Base-by-base conservation (phyloP, 495 filamentous ascomycete genomes). In the Hypomontagnella monticulosa region DNA sequence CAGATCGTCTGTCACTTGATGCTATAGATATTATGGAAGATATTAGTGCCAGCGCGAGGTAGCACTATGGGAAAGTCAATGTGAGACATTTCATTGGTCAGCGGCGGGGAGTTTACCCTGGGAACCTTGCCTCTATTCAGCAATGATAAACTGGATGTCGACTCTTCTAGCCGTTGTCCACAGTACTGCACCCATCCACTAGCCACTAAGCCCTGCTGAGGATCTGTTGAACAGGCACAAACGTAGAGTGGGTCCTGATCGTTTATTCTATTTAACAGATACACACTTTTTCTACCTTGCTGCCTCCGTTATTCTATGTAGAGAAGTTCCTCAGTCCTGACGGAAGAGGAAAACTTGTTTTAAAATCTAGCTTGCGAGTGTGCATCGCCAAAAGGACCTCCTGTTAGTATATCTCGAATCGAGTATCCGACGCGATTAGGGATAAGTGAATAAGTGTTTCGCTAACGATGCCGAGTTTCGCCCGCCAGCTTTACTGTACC, bases 131-230 rank as follows among this genome's bases (percentile, higher is more conserved):
- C 57, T 59, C 50, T 23, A 60, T 63, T 43, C 20, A 63, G 55
- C 49, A 63, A 51, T 60, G 55, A 63, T 63, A 50, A 46, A 68
- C 59, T 46, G 41, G 53, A 27, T 27, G 23, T 27, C 23, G 23
- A 62, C 64, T 57, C 64, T 62, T 68, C 59, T 50, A 38, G 65
- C 51, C 57, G 41, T 30, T 44, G 30, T 48, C 33, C 23, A 43
- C 6, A 7, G 40, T 14, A 38, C n/a, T 14, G 36, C 10, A 11
- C 3, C 36, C 36, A 38, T 56, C 42, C 30, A 42, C 34, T 14
- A 57, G 38, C 64, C 53, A 67, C 52, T 61, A 67, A 61, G 57
- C 64, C 57, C 47, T 67, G 64, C 57, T 67, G 57, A 57, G 64
- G 57, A 67, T 67, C 57, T 61, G 38, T 67, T 41, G 33, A 58